These are phyloP conservation scores for Fusarium poae DNA, from an alignment of 2,329 filamentous ascomycete species.

Conservation along the genomic window DNA sequence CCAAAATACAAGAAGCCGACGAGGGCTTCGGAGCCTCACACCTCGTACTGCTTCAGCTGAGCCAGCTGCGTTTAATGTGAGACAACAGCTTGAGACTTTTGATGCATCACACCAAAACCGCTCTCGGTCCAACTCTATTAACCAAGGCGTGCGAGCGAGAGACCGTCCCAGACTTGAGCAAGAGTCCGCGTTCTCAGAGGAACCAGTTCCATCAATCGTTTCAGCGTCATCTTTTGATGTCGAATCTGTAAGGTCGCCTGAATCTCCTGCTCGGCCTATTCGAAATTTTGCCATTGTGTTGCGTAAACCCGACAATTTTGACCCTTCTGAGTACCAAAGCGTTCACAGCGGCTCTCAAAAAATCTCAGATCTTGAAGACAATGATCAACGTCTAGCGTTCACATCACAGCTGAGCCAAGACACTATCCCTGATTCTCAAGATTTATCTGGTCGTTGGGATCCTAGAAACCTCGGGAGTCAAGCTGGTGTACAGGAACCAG, in stretches of 20 bases:
- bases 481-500: conserved; percentile 11
- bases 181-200: conserved; percentile 48
- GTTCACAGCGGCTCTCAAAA: conserved; percentile 49
- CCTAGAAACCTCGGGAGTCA: conserved; percentile 20
- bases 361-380: conserved; percentile 54
- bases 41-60: conserved; percentile 4
- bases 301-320: conserved; percentile 50
- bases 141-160: conserved; percentile 33
- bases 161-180: conserved; percentile 43
- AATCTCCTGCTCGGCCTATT: conserved; percentile 16
- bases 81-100: conserved; percentile 39
- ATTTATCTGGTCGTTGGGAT: conserved; percentile 48
- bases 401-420: conserved; percentile 51
- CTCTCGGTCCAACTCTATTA: conserved; percentile 29
- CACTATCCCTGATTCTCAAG: conserved; percentile 62
- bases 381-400: conserved; percentile 52
- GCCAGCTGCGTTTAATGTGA: conserved; percentile 26
- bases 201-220: conserved; percentile 50
- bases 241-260: conserved; percentile 31
- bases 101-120: conserved; percentile 26
- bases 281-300: conserved; percentile 51
- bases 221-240: conserved; percentile 47
- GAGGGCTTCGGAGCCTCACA: conserved; percentile 12
- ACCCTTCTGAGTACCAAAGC: conserved; percentile 55
- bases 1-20: conserved; percentile 18